phyloP scores from a whole-genome alignment of 192 early-diverging fungal genomes.

The Coemansia sp. region DNA sequence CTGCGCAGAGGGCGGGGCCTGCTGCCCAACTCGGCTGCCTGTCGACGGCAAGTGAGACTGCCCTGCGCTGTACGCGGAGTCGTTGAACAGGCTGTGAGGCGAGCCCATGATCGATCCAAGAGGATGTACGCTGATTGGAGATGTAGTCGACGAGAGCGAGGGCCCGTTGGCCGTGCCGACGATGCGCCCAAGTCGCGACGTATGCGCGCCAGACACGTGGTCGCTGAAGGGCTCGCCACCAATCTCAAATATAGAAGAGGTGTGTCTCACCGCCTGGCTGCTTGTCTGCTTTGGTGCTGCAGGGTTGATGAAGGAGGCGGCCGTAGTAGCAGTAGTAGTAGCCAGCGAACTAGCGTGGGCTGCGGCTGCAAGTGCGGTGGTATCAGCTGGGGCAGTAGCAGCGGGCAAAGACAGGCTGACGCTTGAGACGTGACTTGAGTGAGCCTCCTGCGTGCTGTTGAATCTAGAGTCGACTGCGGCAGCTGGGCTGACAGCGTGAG shows the following conservation, averaged over 20 bases:
- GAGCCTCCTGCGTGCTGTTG: neutral
- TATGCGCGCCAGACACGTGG: neutral
- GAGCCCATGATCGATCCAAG: conserved; percentile 53
- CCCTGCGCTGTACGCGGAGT: conserved; percentile 25
- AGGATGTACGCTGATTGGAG: conserved; percentile 40
- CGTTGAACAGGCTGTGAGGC: conserved; percentile 40
- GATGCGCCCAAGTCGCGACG: conserved; percentile 27
- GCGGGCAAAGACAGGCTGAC: too few species aligned
- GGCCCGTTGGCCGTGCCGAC: conserved; percentile 12
- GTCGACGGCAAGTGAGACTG: conserved; percentile 4
- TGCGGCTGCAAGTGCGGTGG: conserved; percentile 1
- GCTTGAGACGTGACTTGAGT: too few species aligned
- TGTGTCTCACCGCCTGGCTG: conserved; percentile 17
- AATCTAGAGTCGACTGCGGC: too few species aligned
- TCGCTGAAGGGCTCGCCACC: conserved; percentile 52
- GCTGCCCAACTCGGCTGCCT: neutral
- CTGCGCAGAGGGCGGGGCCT: conserved; percentile 1
- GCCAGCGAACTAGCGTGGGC: conserved; percentile 8
- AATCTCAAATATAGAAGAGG: conserved; percentile 55
- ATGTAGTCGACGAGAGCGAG: conserved; percentile 25
- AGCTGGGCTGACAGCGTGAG: neutral
- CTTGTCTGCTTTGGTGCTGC: conserved; percentile 14
- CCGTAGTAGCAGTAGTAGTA: conserved; percentile 19
- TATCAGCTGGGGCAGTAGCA: conserved; percentile 1
- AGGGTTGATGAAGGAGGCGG: conserved; percentile 21